Evolutionary conservation across 2,329 filamentous ascomycete species (phyloP).

Genomic region (Nothophaeocryptopus gaeumannii): DNA sequence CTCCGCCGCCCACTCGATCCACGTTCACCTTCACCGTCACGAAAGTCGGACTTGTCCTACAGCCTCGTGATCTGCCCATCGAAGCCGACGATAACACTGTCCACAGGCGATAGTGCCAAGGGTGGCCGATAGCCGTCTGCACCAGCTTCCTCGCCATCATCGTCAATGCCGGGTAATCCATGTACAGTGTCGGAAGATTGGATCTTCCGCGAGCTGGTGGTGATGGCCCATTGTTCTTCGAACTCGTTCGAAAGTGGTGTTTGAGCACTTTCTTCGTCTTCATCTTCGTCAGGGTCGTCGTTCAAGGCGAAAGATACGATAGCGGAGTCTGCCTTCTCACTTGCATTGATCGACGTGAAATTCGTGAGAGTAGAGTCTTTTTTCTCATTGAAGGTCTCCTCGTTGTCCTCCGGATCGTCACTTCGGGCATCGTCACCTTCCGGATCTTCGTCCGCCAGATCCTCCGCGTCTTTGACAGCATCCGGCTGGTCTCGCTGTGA

Average conservation of each 20-base stretch:
- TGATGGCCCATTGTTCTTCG: slow-evolving; percentile 15
- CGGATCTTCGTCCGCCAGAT: not conserved
- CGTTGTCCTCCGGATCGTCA: slow-evolving; percentile 25
- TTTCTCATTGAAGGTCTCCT: slow-evolving; percentile 21
- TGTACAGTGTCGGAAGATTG: too few relatives aligned
- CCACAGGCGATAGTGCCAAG: too few relatives aligned
- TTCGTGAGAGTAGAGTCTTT: not conserved
- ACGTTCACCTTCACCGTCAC: too few relatives aligned
- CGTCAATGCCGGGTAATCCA: too few relatives aligned
- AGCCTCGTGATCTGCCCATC: too few relatives aligned
- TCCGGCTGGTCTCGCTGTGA: not conserved
- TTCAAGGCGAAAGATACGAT: not conserved
- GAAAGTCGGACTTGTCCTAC: too few relatives aligned
- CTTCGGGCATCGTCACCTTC: not conserved
- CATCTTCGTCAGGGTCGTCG: not conserved
- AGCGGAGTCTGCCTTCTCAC: not conserved
- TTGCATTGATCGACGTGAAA: too few relatives aligned
- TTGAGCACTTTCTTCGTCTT: not conserved
- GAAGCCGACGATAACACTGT: too few relatives aligned
- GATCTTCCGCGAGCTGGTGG: not conserved
- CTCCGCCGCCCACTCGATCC: too few relatives aligned
- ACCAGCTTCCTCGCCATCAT: too few relatives aligned
- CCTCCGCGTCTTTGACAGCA: too few relatives aligned
- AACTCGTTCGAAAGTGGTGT: slow-evolving; percentile 8
- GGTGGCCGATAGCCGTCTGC: too few relatives aligned